A percentile compares a stretch with the other conserved stretches of the same genome.
Evolutionary conservation across 2,329 filamentous ascomycete genomes (phyloP).

Genomic region (Berkeleyomyces rouxiae): DNA sequence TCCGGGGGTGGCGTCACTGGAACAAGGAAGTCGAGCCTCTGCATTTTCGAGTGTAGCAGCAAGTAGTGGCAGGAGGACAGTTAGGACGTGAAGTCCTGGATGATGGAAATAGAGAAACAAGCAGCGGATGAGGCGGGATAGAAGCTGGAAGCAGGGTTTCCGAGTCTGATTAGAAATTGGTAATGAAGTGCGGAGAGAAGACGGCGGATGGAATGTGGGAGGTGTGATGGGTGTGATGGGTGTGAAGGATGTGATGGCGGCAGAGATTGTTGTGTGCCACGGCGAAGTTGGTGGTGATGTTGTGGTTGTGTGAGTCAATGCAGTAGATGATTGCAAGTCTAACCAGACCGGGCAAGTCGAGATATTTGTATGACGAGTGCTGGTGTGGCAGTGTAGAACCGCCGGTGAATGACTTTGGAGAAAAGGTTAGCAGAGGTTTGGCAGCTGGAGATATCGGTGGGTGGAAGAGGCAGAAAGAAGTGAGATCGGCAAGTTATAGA

Average conservation of each 20-base stretch:
- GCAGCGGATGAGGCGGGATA: too few relatives aligned
- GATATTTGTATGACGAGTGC: neutral
- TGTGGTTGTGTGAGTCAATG: neutral
- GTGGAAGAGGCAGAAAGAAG: neutral
- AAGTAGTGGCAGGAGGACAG: neutral
- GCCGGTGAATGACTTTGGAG: neutral
- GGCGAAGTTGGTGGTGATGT: neutral
- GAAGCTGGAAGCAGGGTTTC: too few relatives aligned
- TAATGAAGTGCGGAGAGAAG: neutral
- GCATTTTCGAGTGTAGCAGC: constrained; percentile 15
- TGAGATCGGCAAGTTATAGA: neutral
- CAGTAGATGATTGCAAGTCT: neutral
- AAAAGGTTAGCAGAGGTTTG: neutral
- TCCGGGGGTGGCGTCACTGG: constrained; percentile 27
- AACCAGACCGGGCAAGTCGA: neutral
- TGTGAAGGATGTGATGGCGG: neutral
- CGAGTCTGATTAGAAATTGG: too few relatives aligned
- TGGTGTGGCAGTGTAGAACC: neutral
- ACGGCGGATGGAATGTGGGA: neutral
- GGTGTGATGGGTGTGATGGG: neutral
- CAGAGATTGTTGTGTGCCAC: neutral
- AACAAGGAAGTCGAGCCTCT: constrained; percentile 18
- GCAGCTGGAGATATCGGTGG: neutral
- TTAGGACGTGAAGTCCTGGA: too few relatives aligned
- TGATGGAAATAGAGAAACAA: too few relatives aligned